Evolutionary conservation across 2,329 filamentous ascomycete species (phyloP).

Genomic region (Zymoseptoria brevis): DNA sequence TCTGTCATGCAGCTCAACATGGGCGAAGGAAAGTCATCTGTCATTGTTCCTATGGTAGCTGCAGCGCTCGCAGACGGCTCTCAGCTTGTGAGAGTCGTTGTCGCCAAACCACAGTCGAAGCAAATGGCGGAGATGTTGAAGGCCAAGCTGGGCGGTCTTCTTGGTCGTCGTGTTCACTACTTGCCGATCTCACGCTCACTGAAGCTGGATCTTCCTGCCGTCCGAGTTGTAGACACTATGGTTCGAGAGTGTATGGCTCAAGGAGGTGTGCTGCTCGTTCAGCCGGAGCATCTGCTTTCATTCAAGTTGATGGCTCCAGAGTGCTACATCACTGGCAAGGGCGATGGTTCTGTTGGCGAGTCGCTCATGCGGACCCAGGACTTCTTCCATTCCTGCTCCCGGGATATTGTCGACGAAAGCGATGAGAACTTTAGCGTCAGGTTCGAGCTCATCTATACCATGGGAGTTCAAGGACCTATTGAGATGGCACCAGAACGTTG

Average conservation of each 20-base stretch:
- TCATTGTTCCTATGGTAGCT: slow-evolving; percentile 59
- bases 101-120: slow-evolving; percentile 48
- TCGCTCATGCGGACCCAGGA: slow-evolving; percentile 46
- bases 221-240: slow-evolving; percentile 30
- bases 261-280: slow-evolving; percentile 49
- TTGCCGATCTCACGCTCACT: slow-evolving; percentile 51
- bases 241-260: slow-evolving; percentile 37
- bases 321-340: slow-evolving; percentile 42
- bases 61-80: slow-evolving; percentile 34
- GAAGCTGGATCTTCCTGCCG: slow-evolving; percentile 24
- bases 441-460: slow-evolving; percentile 39
- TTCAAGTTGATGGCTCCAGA: slow-evolving; percentile 57
- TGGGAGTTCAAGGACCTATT: slow-evolving; percentile 33
- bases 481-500: slow-evolving; percentile 36
- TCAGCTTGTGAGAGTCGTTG: slow-evolving; percentile 46
- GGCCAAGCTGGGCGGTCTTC: slow-evolving; percentile 46
- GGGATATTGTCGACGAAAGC: slow-evolving; percentile 59
- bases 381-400: slow-evolving; percentile 43
- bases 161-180: slow-evolving; percentile 48
- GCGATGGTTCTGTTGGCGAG: slow-evolving; percentile 31
- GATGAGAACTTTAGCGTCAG: slow-evolving; percentile 35
- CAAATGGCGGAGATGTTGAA: slow-evolving; percentile 53
- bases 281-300: slow-evolving; percentile 58
- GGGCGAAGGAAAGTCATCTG: slow-evolving; percentile 62
- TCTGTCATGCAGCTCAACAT: slow-evolving; percentile 60